Conservation (phyloP, 108 stramenopile genomes). For the Cyclotella cryptica region DNA sequence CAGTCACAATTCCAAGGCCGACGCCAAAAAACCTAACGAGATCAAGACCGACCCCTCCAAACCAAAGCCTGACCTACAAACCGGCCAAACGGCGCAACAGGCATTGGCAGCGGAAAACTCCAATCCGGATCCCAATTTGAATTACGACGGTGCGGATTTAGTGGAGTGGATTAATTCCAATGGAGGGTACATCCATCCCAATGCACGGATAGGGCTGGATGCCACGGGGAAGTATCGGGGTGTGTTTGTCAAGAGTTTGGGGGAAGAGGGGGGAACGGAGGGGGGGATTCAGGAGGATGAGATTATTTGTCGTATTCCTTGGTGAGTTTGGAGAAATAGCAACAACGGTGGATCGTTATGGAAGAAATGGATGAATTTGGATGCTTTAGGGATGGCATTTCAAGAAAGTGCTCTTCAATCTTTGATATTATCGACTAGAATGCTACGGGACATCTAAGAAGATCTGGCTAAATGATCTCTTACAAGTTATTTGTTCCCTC, state of each 20-base stretch:
- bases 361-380: too few species aligned
- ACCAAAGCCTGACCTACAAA: slow-evolving; percentile 9
- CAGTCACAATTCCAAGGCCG: slow-evolving; percentile 4
- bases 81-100: slow-evolving; percentile 5
- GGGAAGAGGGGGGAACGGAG: slow-evolving; percentile 6
- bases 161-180: slow-evolving; percentile 50
- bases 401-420: too few species aligned
- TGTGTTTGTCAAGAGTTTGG: slow-evolving; percentile 46
- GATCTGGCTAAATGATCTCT: too few species aligned
- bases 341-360: too few species aligned
- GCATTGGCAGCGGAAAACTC: background rate
- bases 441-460: too few species aligned
- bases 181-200: slow-evolving; percentile 48
- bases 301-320: slow-evolving; percentile 45
- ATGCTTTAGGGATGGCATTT: too few species aligned
- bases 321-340: slow-evolving; percentile 24
- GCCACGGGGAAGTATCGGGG: slow-evolving; percentile 50
- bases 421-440: too few species aligned
- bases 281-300: slow-evolving; percentile 51
- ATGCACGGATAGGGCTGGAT: slow-evolving; percentile 53
- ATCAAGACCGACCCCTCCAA: background rate
- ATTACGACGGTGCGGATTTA: slow-evolving; percentile 44
- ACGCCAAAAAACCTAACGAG: background rate
- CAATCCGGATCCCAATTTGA: slow-evolving; percentile 34
- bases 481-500: background rate